Evolutionary conservation across 1,284 basidiomycete species (phyloP).

Genomic region (Nidula niveotomentosa): DNA sequence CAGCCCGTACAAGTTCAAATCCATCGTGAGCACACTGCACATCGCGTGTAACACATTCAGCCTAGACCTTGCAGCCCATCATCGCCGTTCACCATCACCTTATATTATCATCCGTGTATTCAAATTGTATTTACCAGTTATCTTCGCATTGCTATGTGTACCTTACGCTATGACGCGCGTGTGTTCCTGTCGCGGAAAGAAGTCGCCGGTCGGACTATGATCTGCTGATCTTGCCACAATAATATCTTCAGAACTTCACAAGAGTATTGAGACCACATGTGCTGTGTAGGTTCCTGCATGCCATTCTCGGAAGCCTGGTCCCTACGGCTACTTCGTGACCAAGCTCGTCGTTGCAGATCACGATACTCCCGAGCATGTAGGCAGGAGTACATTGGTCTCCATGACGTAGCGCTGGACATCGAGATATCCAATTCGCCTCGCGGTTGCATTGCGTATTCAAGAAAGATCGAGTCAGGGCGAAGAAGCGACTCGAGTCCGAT

Average conservation of each 20-base stretch:
- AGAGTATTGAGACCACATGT: not conserved
- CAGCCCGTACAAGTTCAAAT: conserved; percentile 10
- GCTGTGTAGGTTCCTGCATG: not conserved
- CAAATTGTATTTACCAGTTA: conserved; percentile 4
- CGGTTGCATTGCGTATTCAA: not conserved
- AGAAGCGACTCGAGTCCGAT: not conserved
- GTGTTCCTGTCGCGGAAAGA: conserved; percentile 2
- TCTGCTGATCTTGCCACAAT: conserved; percentile 7
- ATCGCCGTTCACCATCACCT: not conserved
- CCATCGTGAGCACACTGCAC: not conserved
- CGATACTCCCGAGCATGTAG: not conserved
- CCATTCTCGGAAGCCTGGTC: not conserved
- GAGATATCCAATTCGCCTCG: not conserved
- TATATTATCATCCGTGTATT: not conserved
- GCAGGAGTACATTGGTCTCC: not conserved
- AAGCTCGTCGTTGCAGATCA: not conserved
- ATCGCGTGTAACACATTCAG: too few relatives aligned
- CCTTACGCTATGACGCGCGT: conserved; percentile 7
- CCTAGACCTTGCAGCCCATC: not conserved
- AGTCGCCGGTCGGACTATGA: conserved; percentile 3
- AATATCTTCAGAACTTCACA: not conserved
- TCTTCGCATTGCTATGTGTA: conserved; percentile 1
- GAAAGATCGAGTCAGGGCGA: not conserved
- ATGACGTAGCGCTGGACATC: not conserved
- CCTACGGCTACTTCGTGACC: not conserved